These are phyloP conservation scores for Geotrichum carabidarum DNA, from an alignment of 1,139 yeast species.

Conservation along the genomic window DNA sequence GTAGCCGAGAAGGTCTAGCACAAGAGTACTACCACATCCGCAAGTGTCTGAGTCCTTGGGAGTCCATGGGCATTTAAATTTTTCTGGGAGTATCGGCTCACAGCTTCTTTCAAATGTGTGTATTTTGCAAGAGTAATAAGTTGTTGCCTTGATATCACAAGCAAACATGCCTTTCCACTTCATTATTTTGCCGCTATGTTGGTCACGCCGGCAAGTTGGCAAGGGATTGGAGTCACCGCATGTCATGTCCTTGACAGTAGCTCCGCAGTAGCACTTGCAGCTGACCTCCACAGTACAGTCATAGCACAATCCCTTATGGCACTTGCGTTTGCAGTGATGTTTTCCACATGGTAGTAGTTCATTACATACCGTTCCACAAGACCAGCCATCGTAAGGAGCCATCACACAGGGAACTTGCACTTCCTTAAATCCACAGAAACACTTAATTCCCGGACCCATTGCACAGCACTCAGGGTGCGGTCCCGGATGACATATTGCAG, in stretches of 20 bases:
- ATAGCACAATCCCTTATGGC: constrained; percentile 82
- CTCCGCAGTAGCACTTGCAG: constrained; percentile 73
- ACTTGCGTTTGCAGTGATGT: constrained; percentile 54
- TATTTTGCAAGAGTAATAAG: constrained; percentile 57
- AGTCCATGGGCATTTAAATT: constrained; percentile 55
- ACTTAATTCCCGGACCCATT: constrained; percentile 60
- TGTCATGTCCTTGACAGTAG: constrained; percentile 30
- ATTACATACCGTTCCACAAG: constrained; percentile 58
- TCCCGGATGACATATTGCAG: constrained; percentile 81
- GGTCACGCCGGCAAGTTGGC: no score
- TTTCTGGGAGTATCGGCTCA: constrained; percentile 45
- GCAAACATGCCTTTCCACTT: constrained; percentile 59
- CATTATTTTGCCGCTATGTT: no score
- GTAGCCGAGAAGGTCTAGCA: constrained; percentile 39
- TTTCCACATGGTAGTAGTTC: constrained; percentile 63
- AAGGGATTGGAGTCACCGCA: constrained; percentile 24
- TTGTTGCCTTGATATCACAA: constrained; percentile 51
- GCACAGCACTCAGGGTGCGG: constrained; percentile 82
- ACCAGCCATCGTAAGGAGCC: constrained; percentile 72
- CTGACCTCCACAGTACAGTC: constrained; percentile 48
- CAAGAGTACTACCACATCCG: constrained; percentile 63
- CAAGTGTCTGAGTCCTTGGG: constrained; percentile 60
- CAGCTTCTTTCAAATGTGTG: constrained; percentile 59
- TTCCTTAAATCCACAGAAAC: constrained; percentile 67
- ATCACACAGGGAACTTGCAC: constrained; percentile 67